These are phyloP conservation scores for Thelonectria discophora DNA, from an alignment of 2,329 filamentous ascomycete species.

Conservation along the genomic window DNA sequence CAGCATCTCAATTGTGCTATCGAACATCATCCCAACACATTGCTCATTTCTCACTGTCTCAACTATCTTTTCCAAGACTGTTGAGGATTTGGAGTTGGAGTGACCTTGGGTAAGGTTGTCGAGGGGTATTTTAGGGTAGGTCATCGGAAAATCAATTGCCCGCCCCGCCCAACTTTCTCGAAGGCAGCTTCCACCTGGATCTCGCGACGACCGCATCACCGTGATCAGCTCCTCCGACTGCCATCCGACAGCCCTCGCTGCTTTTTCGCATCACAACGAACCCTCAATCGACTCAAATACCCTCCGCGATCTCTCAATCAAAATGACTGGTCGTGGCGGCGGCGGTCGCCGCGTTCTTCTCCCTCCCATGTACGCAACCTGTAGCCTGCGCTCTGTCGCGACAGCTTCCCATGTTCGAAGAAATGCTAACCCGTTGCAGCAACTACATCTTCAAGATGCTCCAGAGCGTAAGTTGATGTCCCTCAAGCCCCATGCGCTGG, in stretches of 20 bases:
- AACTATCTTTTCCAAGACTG: no score
- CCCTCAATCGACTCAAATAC: background rate
- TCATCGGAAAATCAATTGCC: constrained; percentile 31
- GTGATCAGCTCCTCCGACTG: constrained; percentile 30
- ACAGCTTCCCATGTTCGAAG: constrained; percentile 14
- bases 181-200: constrained; percentile 37
- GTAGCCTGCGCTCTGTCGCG: constrained; percentile 26
- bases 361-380: constrained; percentile 59
- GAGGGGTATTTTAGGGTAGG: no score
- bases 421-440: constrained; percentile 46
- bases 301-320: constrained; percentile 26
- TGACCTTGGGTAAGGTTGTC: no score
- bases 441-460: constrained; percentile 77
- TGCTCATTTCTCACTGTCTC: no score
- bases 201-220: constrained; percentile 39
- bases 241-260: constrained; percentile 10
- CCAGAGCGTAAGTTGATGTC: constrained; percentile 58
- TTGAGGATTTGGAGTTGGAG: no score
- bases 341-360: constrained; percentile 68
- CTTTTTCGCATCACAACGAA: constrained; percentile 12
- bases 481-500: background rate
- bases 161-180: constrained; percentile 35
- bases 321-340: constrained; percentile 68
- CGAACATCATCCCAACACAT: no score
- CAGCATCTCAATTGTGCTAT: no score